Conservation (phyloP, 2,329 filamentous ascomycete genomes). For the Furcasterigmium sp. region DNA sequence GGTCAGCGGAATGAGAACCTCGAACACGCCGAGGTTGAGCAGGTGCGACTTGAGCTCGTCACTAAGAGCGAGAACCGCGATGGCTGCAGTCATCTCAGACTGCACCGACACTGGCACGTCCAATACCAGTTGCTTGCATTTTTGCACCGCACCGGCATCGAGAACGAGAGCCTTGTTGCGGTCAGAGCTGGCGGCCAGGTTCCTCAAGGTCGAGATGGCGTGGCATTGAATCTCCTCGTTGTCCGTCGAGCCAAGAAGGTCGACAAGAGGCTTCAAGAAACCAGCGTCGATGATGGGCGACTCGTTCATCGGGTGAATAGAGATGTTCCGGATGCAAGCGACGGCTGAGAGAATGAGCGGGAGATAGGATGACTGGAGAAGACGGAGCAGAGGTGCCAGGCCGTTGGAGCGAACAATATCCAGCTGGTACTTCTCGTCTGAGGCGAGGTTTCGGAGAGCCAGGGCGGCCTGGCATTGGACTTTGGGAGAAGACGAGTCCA, state of each 20-base stretch:
- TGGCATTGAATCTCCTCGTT: conserved; percentile 99
- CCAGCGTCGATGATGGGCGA: conserved; percentile 98
- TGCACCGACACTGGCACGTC: conserved; percentile 92
- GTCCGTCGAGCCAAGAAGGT: conserved; percentile 88
- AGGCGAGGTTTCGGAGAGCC: conserved; percentile 89
- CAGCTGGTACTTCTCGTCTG: conserved; percentile 97
- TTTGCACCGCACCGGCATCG: conserved; percentile 93
- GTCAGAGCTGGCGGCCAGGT: conserved; percentile 93
- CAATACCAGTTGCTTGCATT: conserved; percentile 94
- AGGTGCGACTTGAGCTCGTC: conserved; percentile 93
- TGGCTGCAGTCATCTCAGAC: conserved; percentile 99
- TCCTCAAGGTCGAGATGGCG: conserved; percentile 92
- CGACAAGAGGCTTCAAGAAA: conserved; percentile 89
- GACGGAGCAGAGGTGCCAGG: conserved; percentile 75
- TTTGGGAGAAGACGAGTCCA: conserved; percentile 96
- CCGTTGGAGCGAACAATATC: conserved; percentile 92
- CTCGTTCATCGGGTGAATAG: conserved; percentile 95
- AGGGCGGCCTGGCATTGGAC: conserved; percentile 97
- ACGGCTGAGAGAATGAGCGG: conserved; percentile 95
- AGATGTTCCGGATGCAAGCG: conserved; percentile 97
- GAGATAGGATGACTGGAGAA: conserved; percentile 91
- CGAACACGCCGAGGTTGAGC: conserved; percentile 87
- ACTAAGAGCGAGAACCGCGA: conserved; percentile 90
- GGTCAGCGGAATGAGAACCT: conserved; percentile 91
- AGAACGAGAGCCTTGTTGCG: conserved; percentile 97